Evolutionary conservation across 2,329 filamentous ascomycete genomes (phyloP), one percentile per base, ranked within the genome.

Genomic region (Ophiostoma populinum): DNA sequence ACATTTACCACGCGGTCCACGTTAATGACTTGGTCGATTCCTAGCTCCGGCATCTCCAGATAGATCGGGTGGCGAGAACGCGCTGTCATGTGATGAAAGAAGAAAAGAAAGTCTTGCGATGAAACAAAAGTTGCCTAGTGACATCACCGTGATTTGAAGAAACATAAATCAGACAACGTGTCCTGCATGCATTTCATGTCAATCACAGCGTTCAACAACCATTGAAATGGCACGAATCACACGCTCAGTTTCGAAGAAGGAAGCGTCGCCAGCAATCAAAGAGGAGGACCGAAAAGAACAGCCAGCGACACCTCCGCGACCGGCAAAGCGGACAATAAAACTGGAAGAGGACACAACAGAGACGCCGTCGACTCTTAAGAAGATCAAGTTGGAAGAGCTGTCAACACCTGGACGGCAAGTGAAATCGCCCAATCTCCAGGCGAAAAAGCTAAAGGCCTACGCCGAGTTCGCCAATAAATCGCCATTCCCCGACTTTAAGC

Each of bases 41-140:
- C n/a, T n/a, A n/a, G n/a, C n/a, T n/a, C n/a, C n/a, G n/a, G n/a
- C n/a, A n/a, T n/a, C n/a, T n/a, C n/a, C n/a, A n/a, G n/a, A n/a
- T n/a, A n/a, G n/a, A 30, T 19, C 28, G 17, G 28, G 28, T 30
- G 28, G 28, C 28, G 28, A 30, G 6, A 30, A 30, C 17, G n/a
- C n/a, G 18, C 6, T 30, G 11, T 30, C 28, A 30, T 30, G 28
- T 30, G 28, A 30, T 30, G 17, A 13, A 7, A 20, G 10, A 30
- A 30, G 16, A n/a, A 30, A 20, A 20, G 18, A n/a, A 6, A n/a
- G n/a, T n/a, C n/a, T n/a, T 20, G 11, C 12, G 12, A 20, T 13
- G 12, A 8, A 19, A 30, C 11, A 19, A 13, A 30, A 11, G 17
- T 8, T 13, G 28, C 11, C 16, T 30, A 20, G 10, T 30, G 28